Percentiles rank a stretch among this genome's conserved stretches.
Evolutionary conservation across 305 asterid genomes (phyloP).

Genomic region (Fraxinus latifolia): DNA sequence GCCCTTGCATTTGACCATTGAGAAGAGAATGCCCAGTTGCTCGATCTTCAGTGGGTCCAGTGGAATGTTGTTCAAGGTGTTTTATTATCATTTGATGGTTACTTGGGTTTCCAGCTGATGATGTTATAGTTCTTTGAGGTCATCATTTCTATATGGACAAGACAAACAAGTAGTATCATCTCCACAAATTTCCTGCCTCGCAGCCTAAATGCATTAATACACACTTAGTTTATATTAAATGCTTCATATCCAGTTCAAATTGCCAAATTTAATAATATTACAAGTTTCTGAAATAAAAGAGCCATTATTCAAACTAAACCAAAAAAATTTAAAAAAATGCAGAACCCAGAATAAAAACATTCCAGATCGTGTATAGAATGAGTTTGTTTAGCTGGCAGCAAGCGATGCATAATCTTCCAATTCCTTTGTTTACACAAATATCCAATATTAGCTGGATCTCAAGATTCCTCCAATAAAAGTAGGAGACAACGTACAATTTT

Average conservation of each 20-base stretch:
- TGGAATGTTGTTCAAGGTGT: background rate
- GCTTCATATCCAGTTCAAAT: background rate
- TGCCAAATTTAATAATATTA: background rate
- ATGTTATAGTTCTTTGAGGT: background rate
- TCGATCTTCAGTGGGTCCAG: background rate
- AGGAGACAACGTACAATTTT: constrained; percentile 6
- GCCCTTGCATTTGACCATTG: background rate
- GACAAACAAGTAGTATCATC: constrained; percentile 6
- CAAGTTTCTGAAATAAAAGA: background rate
- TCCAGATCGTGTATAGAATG: background rate
- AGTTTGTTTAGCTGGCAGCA: background rate
- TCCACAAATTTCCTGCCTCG: constrained; percentile 3
- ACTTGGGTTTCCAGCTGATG: background rate
- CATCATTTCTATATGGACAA: background rate
- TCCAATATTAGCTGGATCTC: background rate
- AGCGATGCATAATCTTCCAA: constrained; percentile 9
- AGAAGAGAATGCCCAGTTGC: background rate
- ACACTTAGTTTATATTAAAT: background rate
- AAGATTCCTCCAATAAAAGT: constrained; percentile 6
- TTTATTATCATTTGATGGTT: background rate
- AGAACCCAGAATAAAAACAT: constrained; percentile 8
- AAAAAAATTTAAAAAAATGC: background rate
- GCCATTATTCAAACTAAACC: background rate
- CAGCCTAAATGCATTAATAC: background rate
- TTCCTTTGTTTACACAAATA: constrained; percentile 10